Evolutionary conservation across 345 rosid species (phyloP).

Genomic region (Psidium guajava): DNA sequence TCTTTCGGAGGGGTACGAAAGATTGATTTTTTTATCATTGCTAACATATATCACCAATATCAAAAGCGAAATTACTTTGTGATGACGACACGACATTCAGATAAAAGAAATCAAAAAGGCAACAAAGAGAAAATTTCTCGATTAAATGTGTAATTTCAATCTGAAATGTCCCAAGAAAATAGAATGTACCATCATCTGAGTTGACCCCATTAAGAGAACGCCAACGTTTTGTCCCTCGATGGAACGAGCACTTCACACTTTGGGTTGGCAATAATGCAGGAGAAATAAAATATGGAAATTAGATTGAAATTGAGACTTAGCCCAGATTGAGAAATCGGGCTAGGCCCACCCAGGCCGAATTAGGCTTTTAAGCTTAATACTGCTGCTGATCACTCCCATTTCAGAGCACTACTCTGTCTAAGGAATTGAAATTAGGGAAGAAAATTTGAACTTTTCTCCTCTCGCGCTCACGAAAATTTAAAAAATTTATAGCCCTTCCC

Average conservation of each 20-base stretch:
- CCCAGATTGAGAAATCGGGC: no score
- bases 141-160: not conserved
- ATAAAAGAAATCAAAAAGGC: not conserved
- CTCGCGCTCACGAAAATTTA: not conserved
- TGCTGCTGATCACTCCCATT: not conserved
- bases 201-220: not conserved
- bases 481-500: no score
- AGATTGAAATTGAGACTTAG: no score
- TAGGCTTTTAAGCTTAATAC: not conserved
- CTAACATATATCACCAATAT: not conserved
- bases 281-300: no score
- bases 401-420: not conserved
- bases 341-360: no score
- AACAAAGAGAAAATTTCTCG: not conserved
- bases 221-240: not conserved
- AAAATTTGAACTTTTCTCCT: not conserved
- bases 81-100: not conserved
- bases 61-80: not conserved
- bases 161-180: no score
- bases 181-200: not conserved
- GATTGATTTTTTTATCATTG: not conserved
- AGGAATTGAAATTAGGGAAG: no score
- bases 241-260: not conserved
- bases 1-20: no score
- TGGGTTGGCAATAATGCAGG: no score